These are phyloP conservation scores for Eragrostis curvula DNA, from an alignment of 176 grass and related monocot species.

Conservation along the genomic window DNA sequence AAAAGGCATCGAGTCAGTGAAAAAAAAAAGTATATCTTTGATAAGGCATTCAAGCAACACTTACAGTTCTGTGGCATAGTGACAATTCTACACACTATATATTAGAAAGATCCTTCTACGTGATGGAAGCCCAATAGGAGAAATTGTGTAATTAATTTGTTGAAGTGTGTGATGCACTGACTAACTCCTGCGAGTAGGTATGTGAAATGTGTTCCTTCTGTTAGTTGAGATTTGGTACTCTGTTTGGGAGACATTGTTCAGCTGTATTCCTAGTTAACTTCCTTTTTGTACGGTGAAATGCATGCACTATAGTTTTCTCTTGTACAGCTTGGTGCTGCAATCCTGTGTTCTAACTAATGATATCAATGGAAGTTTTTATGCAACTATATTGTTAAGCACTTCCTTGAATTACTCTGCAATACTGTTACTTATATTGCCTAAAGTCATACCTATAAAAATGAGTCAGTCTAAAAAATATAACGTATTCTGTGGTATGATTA, in stretches of 20 bases:
- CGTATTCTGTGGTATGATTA: neutral
- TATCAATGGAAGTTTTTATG: slow-evolving; percentile 3
- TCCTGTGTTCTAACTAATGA: slow-evolving; percentile 9
- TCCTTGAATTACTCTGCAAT: neutral
- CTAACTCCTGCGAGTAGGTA: neutral
- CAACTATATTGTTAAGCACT: neutral
- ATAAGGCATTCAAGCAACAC: neutral
- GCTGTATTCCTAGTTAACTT: neutral
- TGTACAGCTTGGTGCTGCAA: neutral
- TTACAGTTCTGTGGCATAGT: neutral
- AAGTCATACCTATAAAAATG: slow-evolving; percentile 4
- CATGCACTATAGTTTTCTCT: neutral
- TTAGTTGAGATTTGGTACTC: neutral
- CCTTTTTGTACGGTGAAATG: neutral
- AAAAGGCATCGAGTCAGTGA: too few relatives aligned
- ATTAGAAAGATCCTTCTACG: neutral
- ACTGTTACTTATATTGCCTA: neutral
- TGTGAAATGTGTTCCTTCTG: slow-evolving; percentile 10
- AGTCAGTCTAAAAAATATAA: neutral
- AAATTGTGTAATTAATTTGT: slow-evolving; percentile 16
- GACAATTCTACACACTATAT: neutral
- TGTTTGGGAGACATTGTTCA: neutral
- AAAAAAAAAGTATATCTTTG: too few relatives aligned
- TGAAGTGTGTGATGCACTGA: neutral
- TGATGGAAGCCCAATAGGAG: neutral